Evolutionary conservation across 1,284 basidiomycete genomes (phyloP), one percentile per base, ranked within the genome.

Genomic region (Austroboletus olivaceoglutinosus): DNA sequence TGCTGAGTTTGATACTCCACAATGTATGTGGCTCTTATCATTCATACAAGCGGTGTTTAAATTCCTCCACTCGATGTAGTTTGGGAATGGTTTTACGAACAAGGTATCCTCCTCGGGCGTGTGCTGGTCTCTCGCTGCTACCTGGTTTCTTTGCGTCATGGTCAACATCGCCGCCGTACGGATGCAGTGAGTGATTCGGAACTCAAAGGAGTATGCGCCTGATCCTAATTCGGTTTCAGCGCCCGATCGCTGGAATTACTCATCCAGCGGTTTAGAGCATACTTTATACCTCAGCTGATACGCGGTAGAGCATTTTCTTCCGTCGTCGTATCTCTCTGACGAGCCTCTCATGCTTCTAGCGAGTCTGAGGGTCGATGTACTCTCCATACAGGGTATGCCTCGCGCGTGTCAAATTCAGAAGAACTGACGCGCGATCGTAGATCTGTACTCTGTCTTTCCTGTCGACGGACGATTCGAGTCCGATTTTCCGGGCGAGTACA

Each of bases 211-310:
- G 5, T 23, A 15, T 16, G 16, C 46, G 23, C 12, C 0, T 38
- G 5, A 19, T 64, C 47, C 39, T 70, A 8, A 67, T 58, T 11
- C 5, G 56, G 58, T 22, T 63, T 9, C 43, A 65, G 51, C 39
- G 58, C 42, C n/a, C 46, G 70, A 63, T 55, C 60, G 52, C 29
- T 59, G 55, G 51, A 60, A 54, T 5, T 58, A 40, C 34, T 64
- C 59, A 37, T 38, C 45, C 46, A 50, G 2, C 62, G 64, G 41
- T 57, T 76, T 4, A 67, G 71, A 40, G 58, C 60, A 3, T 58
- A 72, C 47, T 74, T 74, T 47, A 52, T 72, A 13, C 76, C 75
- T 1, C 59, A 57, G 39, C 47, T 77, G 11, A 73, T 67, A 16
- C 50, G 57, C 55, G 71, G 76, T 74, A 52, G 44, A 16, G 13